Percentiles rank a stretch among this genome's conserved stretches.
phyloP scores from a whole-genome alignment of 768 basidiomycete species.

The Dentipellis fragilis region DNA sequence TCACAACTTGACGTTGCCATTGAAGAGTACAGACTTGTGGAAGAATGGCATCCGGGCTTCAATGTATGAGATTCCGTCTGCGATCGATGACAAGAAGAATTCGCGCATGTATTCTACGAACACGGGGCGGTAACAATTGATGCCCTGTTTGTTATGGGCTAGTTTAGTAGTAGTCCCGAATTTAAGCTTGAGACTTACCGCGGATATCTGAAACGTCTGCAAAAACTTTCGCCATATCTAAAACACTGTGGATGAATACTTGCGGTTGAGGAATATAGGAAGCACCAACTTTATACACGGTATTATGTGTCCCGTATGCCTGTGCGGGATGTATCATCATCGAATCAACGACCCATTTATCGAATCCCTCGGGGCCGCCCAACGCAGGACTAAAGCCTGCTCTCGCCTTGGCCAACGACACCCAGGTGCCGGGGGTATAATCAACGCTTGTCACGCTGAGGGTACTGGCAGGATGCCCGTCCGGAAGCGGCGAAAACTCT shows the following conservation, averaged over 20 bases:
- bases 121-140: constrained; percentile 44
- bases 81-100: constrained; percentile 51
- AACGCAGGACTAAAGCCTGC: constrained; percentile 37
- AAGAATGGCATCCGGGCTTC: constrained; percentile 63
- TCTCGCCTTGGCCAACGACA: constrained; percentile 44
- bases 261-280: background rate
- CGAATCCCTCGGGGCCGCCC: constrained; percentile 58
- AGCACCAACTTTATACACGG: constrained; percentile 43
- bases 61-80: constrained; percentile 63
- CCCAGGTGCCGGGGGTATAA: constrained; percentile 42
- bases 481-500: constrained; percentile 40
- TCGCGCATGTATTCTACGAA: constrained; percentile 50
- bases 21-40: constrained; percentile 29
- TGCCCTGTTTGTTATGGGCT: constrained; percentile 13
- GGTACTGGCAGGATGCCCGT: constrained; percentile 14
- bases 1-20: background rate
- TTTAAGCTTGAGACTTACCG: constrained; percentile 24
- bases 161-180: background rate
- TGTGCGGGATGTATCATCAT: constrained; percentile 63
- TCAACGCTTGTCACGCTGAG: constrained; percentile 28
- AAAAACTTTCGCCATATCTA: constrained; percentile 74
- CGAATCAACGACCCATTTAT: constrained; percentile 49
- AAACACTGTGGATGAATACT: background rate
- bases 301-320: constrained; percentile 67
- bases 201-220: constrained; percentile 39